Percentiles rank a stretch among this genome's conserved stretches.
Conservation (phyloP, 2,329 filamentous ascomycete species). For the Pseudogymnoascus sp. region DNA sequence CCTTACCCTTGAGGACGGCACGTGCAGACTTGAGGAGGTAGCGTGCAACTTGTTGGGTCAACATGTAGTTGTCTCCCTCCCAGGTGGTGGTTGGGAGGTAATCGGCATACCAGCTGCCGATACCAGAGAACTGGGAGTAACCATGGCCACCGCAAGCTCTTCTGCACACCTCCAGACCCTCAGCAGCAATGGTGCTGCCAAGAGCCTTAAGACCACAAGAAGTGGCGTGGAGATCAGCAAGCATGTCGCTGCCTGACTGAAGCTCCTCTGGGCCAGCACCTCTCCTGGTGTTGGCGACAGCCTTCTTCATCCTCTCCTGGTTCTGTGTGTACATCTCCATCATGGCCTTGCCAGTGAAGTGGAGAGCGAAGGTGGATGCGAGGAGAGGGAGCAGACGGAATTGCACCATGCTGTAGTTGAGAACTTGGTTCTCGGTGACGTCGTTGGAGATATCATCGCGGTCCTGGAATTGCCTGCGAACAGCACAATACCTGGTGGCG, state of each 20-base stretch:
- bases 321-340: slow-evolving; percentile 65
- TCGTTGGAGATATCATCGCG: slow-evolving; percentile 52
- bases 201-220: slow-evolving; percentile 69
- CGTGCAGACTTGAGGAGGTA: slow-evolving; percentile 69
- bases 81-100: slow-evolving; percentile 59
- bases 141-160: slow-evolving; percentile 71
- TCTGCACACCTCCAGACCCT: slow-evolving; percentile 66
- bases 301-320: slow-evolving; percentile 52
- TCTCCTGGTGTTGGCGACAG: slow-evolving; percentile 35
- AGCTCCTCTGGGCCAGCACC: slow-evolving; percentile 61
- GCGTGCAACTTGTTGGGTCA: slow-evolving; percentile 69
- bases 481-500: slow-evolving; percentile 63
- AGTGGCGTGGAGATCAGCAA: slow-evolving; percentile 68
- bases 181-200: slow-evolving; percentile 61
- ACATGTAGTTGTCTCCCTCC: slow-evolving; percentile 78
- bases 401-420: slow-evolving; percentile 78
- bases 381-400: slow-evolving; percentile 63
- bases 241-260: slow-evolving; percentile 53
- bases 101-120: slow-evolving; percentile 65
- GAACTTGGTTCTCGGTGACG: slow-evolving; percentile 60
- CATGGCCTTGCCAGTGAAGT: slow-evolving; percentile 72
- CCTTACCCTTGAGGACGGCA: slow-evolving; percentile 55
- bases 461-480: slow-evolving; percentile 72
- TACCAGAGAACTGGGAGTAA: slow-evolving; percentile 67
- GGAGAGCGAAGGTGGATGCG: slow-evolving; percentile 66